These are phyloP conservation scores for Teunomyces kruisii DNA, from an alignment of 805 yeast species.

Conservation along the genomic window DNA sequence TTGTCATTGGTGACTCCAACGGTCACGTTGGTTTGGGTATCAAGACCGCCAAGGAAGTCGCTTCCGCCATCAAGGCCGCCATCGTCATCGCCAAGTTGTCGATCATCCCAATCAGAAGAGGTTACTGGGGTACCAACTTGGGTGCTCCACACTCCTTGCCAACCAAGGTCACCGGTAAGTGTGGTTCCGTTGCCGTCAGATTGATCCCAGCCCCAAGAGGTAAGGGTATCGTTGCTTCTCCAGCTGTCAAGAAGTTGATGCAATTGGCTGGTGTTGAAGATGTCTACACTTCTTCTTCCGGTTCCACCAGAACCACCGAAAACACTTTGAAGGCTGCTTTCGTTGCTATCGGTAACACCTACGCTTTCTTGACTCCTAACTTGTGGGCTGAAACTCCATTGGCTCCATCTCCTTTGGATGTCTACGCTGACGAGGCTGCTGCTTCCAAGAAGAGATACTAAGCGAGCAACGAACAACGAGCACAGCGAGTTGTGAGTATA, in stretches of 20 bases:
- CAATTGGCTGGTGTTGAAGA: slow-evolving; percentile 99
- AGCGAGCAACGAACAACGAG: slow-evolving; percentile 14
- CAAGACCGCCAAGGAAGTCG: slow-evolving; percentile 99
- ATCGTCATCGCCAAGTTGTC: slow-evolving; percentile 98
- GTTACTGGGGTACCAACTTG: slow-evolving; percentile 99
- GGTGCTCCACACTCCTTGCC: slow-evolving; percentile 99
- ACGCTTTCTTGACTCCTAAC: slow-evolving; percentile 99
- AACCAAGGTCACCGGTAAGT: slow-evolving; percentile 98
- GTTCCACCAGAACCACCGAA: slow-evolving; percentile 99
- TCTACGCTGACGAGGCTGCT: slow-evolving; percentile 83
- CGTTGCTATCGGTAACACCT: slow-evolving; percentile 99
- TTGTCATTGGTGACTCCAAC: slow-evolving; percentile 98
- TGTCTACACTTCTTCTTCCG: slow-evolving; percentile 97
- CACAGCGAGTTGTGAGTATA: background rate
- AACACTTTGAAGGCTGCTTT: slow-evolving; percentile 99
- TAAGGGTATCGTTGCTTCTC: slow-evolving; percentile 99
- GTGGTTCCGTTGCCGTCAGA: slow-evolving; percentile 99
- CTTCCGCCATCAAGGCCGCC: slow-evolving; percentile 99
- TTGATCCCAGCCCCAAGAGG: slow-evolving; percentile 99
- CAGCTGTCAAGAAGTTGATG: slow-evolving; percentile 98
- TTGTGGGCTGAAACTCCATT: slow-evolving; percentile 88
- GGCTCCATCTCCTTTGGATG: slow-evolving; percentile 91
- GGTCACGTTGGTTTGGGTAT: slow-evolving; percentile 99
- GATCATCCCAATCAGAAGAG: slow-evolving; percentile 99
- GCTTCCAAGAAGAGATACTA: slow-evolving; percentile 75